These are phyloP conservation scores for Eucalyptus melliodora DNA, from an alignment of 345 rosid genomes.

Conservation along the genomic window DNA sequence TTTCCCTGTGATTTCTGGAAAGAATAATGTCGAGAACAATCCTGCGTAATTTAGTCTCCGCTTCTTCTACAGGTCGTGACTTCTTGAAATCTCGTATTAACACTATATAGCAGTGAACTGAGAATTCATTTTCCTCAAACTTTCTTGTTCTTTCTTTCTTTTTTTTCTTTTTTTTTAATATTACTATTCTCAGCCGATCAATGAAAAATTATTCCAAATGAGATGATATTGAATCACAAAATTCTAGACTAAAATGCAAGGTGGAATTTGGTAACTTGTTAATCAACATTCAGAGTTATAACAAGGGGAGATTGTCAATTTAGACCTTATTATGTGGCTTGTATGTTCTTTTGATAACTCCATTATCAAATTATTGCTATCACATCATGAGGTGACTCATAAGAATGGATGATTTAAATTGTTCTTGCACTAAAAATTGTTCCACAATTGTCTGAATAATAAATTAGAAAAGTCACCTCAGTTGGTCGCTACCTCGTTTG, in stretches of 20 bases:
- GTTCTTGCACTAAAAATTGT: neutral
- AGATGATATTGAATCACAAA: neutral
- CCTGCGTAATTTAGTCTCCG: neutral
- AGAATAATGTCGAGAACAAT: neutral
- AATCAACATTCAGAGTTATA: neutral
- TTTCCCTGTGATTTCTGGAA: neutral
- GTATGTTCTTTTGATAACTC: neutral
- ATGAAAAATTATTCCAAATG: neutral
- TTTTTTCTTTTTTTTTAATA: too few relatives aligned
- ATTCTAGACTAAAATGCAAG: neutral
- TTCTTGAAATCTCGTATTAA: neutral
- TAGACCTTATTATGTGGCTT: neutral
- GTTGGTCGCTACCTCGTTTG: neutral
- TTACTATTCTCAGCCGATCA: neutral
- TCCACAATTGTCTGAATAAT: neutral
- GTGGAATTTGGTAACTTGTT: neutral
- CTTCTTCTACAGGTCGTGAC: neutral
- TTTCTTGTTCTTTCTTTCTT: neutral
- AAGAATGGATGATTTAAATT: neutral
- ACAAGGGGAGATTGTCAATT: neutral
- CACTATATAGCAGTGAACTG: neutral
- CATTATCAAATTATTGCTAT: neutral
- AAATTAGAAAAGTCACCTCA: neutral
- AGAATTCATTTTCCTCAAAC: neutral
- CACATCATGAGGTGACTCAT: neutral